Conservation (phyloP, 1,284 basidiomycete species). For the Pseudozyma pruni region DNA sequence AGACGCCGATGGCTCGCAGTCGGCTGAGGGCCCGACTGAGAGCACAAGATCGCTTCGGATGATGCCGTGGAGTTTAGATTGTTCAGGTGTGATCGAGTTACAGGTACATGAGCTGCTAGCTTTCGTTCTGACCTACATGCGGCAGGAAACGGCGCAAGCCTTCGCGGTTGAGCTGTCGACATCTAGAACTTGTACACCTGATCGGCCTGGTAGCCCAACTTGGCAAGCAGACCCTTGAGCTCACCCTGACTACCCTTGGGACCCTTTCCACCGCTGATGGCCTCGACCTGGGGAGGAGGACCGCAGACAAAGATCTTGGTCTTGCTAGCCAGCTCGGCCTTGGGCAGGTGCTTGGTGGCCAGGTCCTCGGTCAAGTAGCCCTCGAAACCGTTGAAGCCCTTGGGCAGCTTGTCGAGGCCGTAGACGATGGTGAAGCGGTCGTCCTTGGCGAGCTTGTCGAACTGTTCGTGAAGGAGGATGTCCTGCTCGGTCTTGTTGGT, state of each 20-base stretch:
- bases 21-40: no score
- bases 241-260: slow-evolving; percentile 64
- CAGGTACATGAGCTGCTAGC: no score
- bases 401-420: slow-evolving; percentile 81
- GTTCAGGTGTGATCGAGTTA: no score
- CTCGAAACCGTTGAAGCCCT: slow-evolving; percentile 73
- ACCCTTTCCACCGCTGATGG: slow-evolving; percentile 63
- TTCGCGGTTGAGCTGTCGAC: no score
- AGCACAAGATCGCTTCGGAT: no score
- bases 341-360: slow-evolving; percentile 78
- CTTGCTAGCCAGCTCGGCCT: slow-evolving; percentile 77
- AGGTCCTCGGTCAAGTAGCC: slow-evolving; percentile 76
- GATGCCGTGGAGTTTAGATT: no score
- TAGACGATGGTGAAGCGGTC: slow-evolving; percentile 81
- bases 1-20: no score
- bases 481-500: slow-evolving; percentile 90
- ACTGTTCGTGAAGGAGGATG: slow-evolving; percentile 85
- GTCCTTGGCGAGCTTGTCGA: slow-evolving; percentile 72
- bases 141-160: background rate
- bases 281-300: slow-evolving; percentile 62
- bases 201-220: slow-evolving; percentile 62
- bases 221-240: slow-evolving; percentile 61
- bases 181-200: slow-evolving; percentile 64
- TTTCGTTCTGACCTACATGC: no score
- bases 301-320: slow-evolving; percentile 91